Base-by-base conservation (phyloP, 768 basidiomycete species). In the Podaxis rugospora region DNA sequence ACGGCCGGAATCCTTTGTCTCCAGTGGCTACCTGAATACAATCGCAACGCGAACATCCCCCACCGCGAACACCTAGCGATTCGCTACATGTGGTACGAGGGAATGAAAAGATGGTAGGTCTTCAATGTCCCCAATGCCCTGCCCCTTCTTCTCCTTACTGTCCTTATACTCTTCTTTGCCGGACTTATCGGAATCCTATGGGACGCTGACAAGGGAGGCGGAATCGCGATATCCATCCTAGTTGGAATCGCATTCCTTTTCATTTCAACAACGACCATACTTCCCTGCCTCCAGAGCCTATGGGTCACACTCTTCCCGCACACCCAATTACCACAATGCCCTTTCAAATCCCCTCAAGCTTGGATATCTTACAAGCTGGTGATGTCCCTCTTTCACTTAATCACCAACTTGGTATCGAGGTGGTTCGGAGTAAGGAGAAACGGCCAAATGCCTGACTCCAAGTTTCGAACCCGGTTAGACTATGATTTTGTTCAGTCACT, bases 11-110 rank as follows among this genome's bases (percentile, higher is more conserved):
- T 66, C 4, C 36, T 68, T 9, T 65, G 64, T 46, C 56, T 62
- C 18, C 67, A 68, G 21, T 67, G 68, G 69, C 44, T 66, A 4
- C 65, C 66, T 0, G 66, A 68, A 49, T 68, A 66, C n/a, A 61
- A 55, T 32, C 61, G 62, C 0, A 59, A 66, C 42, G 61, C 64
- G 32, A 54, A 51, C 11, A 27, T 62, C 10, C 21, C 39, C 1
- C 62, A 51, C 32, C 47, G 46, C 28, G 64, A 65, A 39, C 25
- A 52, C 25, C 16, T 65, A 6, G 36, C 39, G 5, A 44, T 65
- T 25, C 66, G 63, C n/a, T 57, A 66, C 21, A 60, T 66, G 35
- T 66, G 65, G 1, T 63, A 62, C 51, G 25, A 67, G 32, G 63
- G 65, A 14, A 59, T 65, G 44, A 58, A 51, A 23, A 54, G n/a